A percentile compares a stretch with the other conserved stretches of the same genome.
phyloP scores from a whole-genome alignment of 2,329 filamentous ascomycete genomes.

The Aspergillus sp. region DNA sequence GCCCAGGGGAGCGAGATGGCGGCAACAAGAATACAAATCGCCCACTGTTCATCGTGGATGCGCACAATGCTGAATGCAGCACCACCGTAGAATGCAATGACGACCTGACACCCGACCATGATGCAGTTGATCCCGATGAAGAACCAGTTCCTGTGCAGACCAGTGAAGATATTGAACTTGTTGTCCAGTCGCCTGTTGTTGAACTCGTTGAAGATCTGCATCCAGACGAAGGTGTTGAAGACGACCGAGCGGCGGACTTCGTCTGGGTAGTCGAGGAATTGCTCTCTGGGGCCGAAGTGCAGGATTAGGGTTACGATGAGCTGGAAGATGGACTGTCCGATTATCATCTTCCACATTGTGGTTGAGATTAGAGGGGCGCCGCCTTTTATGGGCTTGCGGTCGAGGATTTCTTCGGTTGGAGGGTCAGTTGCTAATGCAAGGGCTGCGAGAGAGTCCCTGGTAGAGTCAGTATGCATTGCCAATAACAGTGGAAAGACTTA shows the following conservation, averaged over 20 bases:
- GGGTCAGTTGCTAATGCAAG: conserved; percentile 68
- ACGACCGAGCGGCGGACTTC: conserved; percentile 57
- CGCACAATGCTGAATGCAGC: conserved; percentile 70
- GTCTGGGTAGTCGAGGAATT: conserved; percentile 52
- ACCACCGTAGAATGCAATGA: conserved; percentile 84
- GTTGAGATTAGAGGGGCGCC: conserved; percentile 72
- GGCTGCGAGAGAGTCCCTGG: conserved; percentile 15
- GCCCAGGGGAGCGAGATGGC: conserved; percentile 78
- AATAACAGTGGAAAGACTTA: conserved; percentile 59
- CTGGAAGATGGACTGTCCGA: conserved; percentile 86
- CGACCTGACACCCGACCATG: conserved; percentile 82
- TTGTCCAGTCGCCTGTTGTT: conserved; percentile 94
- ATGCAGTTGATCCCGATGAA: conserved; percentile 78
- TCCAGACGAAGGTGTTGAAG: conserved; percentile 99
- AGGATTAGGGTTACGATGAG: conserved; percentile 73
- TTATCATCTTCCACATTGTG: conserved; percentile 98
- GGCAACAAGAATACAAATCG: conserved; percentile 76
- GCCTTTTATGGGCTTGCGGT: conserved; percentile 69
- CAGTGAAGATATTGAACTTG: conserved; percentile 88
- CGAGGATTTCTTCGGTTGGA: conserved; percentile 71
- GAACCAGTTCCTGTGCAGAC: conserved; percentile 76
- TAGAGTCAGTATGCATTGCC: conserved; percentile 50
- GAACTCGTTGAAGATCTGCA: conserved; percentile 97
- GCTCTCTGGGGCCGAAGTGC: conserved; percentile 64
- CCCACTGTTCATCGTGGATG: conserved; percentile 76